Percentiles rank a stretch among this genome's conserved stretches.
Conservation (phyloP, 2,329 filamentous ascomycete species). For the Fusarium mexicanum region DNA sequence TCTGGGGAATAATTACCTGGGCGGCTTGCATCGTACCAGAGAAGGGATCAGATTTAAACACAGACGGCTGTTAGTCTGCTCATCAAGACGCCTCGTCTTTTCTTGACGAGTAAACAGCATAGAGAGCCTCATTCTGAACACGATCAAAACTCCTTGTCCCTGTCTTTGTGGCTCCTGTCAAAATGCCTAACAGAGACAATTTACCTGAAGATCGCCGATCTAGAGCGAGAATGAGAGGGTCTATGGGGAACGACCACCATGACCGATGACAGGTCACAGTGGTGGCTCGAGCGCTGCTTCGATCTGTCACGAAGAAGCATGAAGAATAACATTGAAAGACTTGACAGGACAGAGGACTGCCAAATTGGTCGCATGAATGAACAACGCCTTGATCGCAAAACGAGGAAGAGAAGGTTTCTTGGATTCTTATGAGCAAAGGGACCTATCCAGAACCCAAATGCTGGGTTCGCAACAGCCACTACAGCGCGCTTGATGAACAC, state of each 20-base stretch:
- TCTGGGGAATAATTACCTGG: background rate
- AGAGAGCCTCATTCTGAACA: slow-evolving; percentile 10
- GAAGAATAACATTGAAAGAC: background rate
- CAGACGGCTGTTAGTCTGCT: background rate
- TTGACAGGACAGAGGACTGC: background rate
- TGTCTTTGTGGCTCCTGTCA: slow-evolving; percentile 14
- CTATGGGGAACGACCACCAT: slow-evolving; percentile 14
- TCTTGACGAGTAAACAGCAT: slow-evolving; percentile 9
- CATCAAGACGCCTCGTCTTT: slow-evolving; percentile 21
- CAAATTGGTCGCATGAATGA: too few relatives aligned
- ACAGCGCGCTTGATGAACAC: slow-evolving; percentile 2
- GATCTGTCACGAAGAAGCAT: slow-evolving; percentile 2
- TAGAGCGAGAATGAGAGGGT: slow-evolving; percentile 30
- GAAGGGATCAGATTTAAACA: background rate
- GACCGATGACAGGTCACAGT: slow-evolving; percentile 9
- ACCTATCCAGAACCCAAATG: slow-evolving; percentile 1
- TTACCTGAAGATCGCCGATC: slow-evolving; percentile 37
- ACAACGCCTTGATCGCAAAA: too few relatives aligned
- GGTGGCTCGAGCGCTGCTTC: slow-evolving; percentile 30
- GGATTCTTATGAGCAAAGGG: background rate
- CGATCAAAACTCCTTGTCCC: background rate
- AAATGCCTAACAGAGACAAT: slow-evolving; percentile 13
- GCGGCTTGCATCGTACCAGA: background rate
- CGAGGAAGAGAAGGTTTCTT: slow-evolving; percentile 1
- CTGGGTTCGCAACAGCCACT: slow-evolving; percentile 18